Base-by-base conservation (phyloP, 805 yeast genomes). In the Myxozyma lipomycoides region DNA sequence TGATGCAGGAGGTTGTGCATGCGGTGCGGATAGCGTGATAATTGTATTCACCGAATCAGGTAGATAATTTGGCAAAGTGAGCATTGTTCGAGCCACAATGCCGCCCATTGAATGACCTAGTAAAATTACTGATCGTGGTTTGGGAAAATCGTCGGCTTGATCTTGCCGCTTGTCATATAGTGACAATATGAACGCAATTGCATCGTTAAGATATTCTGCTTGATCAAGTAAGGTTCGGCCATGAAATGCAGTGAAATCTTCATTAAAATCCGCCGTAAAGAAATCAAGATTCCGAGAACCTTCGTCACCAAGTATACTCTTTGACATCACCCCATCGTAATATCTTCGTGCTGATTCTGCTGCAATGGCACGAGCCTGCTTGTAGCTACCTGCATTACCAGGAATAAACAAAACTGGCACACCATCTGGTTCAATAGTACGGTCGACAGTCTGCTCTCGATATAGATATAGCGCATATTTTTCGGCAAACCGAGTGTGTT, bases 101-200 rank as follows among this genome's bases (percentile, higher is more conserved):
- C 98, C 98, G 38, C 98, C 98, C 98, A 91, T 91, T 0, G 98
- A 91, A 70, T 91, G 98, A 2, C 88, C 96, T 0, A 91, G 58
- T 0, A 91, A 64, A 0, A 91, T 78, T 1, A 91, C 95, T 0
- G 96, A 84, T 24, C 67, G 65, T 0, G 93, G 93, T 3, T 23
- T 40, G 4, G 60, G 52, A 12, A 34, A 32, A 24, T 47, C 52
- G 23, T 43, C 42, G 22, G 43, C 39, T n/a, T 9, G 66, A 5
- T 45, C 52, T 17, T 48, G 60, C 15, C 44, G 62, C 12, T 56
- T 56, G n/a, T 67, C 58, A 61, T 91, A 91, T 3, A 91, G 69
- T 2, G 79, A 77, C 17, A 93, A 67, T 21, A 91, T 89, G 63
- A 83, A 89, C 21, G 69, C 67, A 3, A 93, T 74, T 0, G 97